Percentiles rank a stretch among this genome's conserved stretches.
These are phyloP conservation scores for Calonectria naviculata DNA, from an alignment of 2,329 filamentous ascomycete genomes.

Conservation along the genomic window DNA sequence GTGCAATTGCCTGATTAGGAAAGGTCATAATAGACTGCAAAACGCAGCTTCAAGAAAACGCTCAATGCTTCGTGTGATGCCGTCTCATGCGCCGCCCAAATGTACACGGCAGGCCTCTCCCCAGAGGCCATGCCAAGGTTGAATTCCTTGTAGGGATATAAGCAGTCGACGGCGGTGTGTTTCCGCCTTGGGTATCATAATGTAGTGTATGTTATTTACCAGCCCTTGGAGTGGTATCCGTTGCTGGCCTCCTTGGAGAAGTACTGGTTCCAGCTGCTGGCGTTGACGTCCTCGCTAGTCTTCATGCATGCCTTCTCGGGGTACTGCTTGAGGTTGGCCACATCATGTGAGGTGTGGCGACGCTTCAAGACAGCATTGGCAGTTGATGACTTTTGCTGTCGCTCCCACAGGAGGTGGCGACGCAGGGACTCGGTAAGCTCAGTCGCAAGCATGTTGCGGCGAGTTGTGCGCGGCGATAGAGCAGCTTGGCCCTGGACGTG, in stretches of 20 bases:
- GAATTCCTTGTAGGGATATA: conserved; percentile 32
- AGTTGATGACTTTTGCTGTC: conserved; percentile 92
- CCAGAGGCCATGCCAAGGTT: conserved; percentile 24
- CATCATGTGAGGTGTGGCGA: conserved; percentile 89
- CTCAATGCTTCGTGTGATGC: conserved; percentile 42
- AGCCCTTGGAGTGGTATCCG: conserved; percentile 57
- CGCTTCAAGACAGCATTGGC: conserved; percentile 91
- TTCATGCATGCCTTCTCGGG: conserved; percentile 74
- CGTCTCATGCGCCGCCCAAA: conserved; percentile 42
- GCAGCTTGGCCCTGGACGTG: conserved; percentile 75
- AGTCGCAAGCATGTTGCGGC: conserved; percentile 94
- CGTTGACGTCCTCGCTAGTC: conserved; percentile 71
- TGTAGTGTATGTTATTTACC: conserved; percentile 42
- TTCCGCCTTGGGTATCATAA: conserved; percentile 15
- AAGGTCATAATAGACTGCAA: conserved; percentile 29
- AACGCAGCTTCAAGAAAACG: conserved; percentile 39
- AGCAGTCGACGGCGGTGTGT: conserved; percentile 30
- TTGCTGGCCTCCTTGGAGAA: conserved; percentile 80
- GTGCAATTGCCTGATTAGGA: conserved; percentile 18
- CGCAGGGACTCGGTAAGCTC: conserved; percentile 94
- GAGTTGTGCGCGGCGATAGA: conserved; percentile 89
- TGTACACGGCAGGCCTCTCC: conserved; percentile 38
- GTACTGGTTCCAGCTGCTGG: conserved; percentile 86
- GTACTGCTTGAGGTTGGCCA: conserved; percentile 87
- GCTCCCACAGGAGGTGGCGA: conserved; percentile 92